These are phyloP conservation scores for Mortierella sp. DNA, from an alignment of 371 early-diverging fungal species.

Conservation along the genomic window DNA sequence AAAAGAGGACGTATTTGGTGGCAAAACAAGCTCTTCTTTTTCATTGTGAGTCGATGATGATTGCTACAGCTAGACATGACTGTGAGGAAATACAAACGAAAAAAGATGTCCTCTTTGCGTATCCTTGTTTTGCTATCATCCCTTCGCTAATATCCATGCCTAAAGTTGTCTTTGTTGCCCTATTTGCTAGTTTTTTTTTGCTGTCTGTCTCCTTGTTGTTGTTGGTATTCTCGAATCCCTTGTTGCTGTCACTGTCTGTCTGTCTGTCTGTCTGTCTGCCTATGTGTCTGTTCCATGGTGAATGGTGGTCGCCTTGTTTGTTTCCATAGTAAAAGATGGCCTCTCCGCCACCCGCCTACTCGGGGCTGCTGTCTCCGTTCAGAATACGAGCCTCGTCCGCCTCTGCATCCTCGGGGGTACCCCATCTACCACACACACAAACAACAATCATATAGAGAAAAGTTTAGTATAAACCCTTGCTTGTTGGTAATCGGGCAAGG, in stretches of 20 bases:
- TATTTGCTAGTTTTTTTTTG: too few species aligned
- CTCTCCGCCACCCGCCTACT: neutral
- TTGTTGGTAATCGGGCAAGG: too few species aligned
- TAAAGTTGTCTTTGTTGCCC: neutral
- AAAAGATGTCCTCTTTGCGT: too few species aligned
- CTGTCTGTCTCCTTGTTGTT: too few species aligned
- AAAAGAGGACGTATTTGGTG: too few species aligned
- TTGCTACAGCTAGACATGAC: too few species aligned
- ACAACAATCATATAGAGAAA: neutral
- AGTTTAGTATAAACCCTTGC: neutral
- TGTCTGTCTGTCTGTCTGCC: neutral
- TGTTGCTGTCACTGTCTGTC: neutral
- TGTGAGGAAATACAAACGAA: too few species aligned
- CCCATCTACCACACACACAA: conserved; percentile 51
- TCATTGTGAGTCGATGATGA: too few species aligned
- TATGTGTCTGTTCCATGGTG: neutral
- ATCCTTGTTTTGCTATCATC: too few species aligned
- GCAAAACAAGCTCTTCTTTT: too few species aligned
- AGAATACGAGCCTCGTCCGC: conserved; percentile 17
- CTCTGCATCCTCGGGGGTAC: conserved; percentile 53
- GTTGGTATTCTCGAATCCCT: neutral
- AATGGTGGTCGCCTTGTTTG: neutral
- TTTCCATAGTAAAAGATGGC: too few species aligned
- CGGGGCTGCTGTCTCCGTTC: conserved; percentile 21
- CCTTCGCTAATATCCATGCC: too few species aligned